phyloP scores from a whole-genome alignment of 1,139 yeast genomes.

The Suhomyces atakaporum region DNA sequence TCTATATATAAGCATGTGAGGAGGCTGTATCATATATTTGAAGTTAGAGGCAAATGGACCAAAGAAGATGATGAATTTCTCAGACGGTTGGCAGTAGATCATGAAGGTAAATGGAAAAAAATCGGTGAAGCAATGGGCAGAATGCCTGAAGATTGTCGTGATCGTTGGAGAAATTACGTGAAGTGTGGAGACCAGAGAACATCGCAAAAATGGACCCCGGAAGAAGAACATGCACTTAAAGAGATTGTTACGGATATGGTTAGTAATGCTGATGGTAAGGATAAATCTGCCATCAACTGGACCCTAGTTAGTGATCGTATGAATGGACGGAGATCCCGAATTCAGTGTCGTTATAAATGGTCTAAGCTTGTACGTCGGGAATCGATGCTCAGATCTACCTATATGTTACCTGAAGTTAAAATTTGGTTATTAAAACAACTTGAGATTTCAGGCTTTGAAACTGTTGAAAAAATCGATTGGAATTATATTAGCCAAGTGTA shows the following conservation, averaged over 20 bases:
- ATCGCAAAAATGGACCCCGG: constrained; percentile 74
- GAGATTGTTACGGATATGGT: constrained; percentile 54
- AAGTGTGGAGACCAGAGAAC: constrained; percentile 81
- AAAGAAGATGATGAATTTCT: constrained; percentile 73
- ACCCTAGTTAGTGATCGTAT: constrained; percentile 84
- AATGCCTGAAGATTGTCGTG: constrained; percentile 98
- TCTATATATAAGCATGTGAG: constrained; percentile 90
- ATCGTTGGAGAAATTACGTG: constrained; percentile 92
- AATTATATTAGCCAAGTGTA: constrained; percentile 30
- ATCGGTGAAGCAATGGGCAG: constrained; percentile 79
- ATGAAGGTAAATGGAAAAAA: constrained; percentile 82
- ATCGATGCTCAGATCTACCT: constrained; percentile 50
- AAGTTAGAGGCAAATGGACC: constrained; percentile 88
- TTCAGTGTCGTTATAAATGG: constrained; percentile 96
- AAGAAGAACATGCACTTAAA: constrained; percentile 67
- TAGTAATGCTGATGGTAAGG: constrained; percentile 20
- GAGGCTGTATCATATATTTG: constrained; percentile 83
- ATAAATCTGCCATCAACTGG: constrained; percentile 65
- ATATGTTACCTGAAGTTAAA: constrained; percentile 52
- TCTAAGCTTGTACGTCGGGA: constrained; percentile 70
- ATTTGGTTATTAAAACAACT: constrained; percentile 59
- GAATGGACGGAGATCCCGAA: constrained; percentile 86
- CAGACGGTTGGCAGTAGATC: constrained; percentile 60
- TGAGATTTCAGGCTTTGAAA: constrained; percentile 48
- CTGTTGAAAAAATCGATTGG: constrained; percentile 65